Conservation (phyloP, 768 basidiomycete genomes). For the Tricholoma saponaceum region DNA sequence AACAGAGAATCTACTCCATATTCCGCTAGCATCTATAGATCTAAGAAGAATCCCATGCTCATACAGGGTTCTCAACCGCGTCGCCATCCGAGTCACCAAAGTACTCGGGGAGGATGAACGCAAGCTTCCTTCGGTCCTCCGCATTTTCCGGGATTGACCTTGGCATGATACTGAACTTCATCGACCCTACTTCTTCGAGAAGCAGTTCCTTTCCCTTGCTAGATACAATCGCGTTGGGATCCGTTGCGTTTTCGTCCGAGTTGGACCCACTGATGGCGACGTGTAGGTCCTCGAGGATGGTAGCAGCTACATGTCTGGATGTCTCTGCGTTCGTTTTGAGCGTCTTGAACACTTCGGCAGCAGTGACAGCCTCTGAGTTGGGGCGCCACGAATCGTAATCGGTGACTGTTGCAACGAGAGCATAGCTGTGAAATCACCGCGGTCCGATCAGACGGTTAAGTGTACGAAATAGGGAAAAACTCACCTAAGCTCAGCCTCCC, state of each 20-base stretch:
- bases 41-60: background rate
- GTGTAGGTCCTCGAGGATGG: conserved; percentile 69
- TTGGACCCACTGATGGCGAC: conserved; percentile 44
- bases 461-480: conserved; percentile 13
- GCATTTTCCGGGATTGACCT: conserved; percentile 45
- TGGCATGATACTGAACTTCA: conserved; percentile 86
- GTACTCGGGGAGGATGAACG: conserved; percentile 76
- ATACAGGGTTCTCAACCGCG: background rate
- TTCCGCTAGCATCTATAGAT: background rate
- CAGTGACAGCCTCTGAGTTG: conserved; percentile 77
- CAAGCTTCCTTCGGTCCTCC: conserved; percentile 65
- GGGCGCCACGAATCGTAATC: conserved; percentile 97
- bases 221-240: background rate
- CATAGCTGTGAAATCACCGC: conserved; percentile 58
- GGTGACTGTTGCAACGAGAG: conserved; percentile 84
- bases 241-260: background rate
- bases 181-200: conserved; percentile 70
- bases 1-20: background rate
- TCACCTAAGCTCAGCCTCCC: conserved; percentile 92
- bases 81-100: conserved; percentile 33
- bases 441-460: background rate
- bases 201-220: conserved; percentile 37
- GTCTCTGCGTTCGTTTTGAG: conserved; percentile 85
- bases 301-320: conserved; percentile 69
- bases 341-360: conserved; percentile 87